Conservation (phyloP, 345 rosid species). For the Salix caprea region DNA sequence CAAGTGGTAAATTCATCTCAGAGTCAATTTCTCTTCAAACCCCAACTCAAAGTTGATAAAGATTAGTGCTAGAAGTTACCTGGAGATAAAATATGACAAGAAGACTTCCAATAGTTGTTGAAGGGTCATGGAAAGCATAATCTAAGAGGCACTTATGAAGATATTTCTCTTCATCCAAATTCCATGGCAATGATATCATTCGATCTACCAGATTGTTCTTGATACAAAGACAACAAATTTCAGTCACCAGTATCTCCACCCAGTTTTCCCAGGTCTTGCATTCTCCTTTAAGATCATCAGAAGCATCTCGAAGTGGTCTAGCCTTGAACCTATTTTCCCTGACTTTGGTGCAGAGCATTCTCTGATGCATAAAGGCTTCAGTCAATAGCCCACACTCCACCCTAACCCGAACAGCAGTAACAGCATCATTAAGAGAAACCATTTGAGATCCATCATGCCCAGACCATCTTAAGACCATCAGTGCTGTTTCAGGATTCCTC, state of each 20-base stretch:
- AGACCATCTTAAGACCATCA: slow-evolving; percentile 88
- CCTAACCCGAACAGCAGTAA: slow-evolving; percentile 79
- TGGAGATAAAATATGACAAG: slow-evolving; percentile 85
- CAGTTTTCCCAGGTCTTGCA: slow-evolving; percentile 62
- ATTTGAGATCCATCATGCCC: slow-evolving; percentile 68
- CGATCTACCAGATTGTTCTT: slow-evolving; percentile 77
- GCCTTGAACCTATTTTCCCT: slow-evolving; percentile 52
- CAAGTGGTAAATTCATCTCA: background rate
- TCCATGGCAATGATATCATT: slow-evolving; percentile 93
- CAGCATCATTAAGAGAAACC: slow-evolving; percentile 75
- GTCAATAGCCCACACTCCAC: slow-evolving; percentile 88
- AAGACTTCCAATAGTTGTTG: slow-evolving; percentile 67
- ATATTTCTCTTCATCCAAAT: slow-evolving; percentile 80
- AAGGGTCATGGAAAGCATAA: slow-evolving; percentile 67
- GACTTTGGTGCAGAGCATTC: slow-evolving; percentile 64
- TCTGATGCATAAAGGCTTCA: slow-evolving; percentile 89
- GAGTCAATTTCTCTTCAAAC: background rate
- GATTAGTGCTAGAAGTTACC: slow-evolving; percentile 37
- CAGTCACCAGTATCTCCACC: slow-evolving; percentile 78
- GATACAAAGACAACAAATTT: slow-evolving; percentile 85
- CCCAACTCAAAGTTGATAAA: background rate
- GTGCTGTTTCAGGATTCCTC: slow-evolving; percentile 72
- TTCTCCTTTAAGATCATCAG: slow-evolving; percentile 36
- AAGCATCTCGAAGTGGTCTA: slow-evolving; percentile 32
- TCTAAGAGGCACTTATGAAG: slow-evolving; percentile 75